These are phyloP conservation scores for Aspergillus bertholletiae DNA, from an alignment of 495 filamentous ascomycete species.

Conservation along the genomic window DNA sequence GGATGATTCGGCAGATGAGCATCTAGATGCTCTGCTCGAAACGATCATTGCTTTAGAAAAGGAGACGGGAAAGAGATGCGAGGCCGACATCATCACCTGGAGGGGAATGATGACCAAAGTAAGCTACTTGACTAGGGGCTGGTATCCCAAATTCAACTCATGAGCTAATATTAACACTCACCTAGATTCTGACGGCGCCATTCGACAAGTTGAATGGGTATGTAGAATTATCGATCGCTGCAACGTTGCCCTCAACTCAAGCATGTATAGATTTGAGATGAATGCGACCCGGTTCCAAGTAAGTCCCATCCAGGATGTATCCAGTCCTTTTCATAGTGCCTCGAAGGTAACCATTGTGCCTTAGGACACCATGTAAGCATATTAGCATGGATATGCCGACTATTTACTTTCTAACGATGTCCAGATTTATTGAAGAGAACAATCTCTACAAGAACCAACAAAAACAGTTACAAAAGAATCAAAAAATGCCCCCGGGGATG, in stretches of 20 bases:
- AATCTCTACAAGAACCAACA: conserved; percentile 60
- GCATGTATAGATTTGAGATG: conserved; percentile 76
- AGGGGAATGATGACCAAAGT: conserved; percentile 99
- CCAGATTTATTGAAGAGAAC: conserved; percentile 92
- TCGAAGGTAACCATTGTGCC: conserved; percentile 11
- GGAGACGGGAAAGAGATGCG: conserved; percentile 58
- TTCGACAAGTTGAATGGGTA: conserved; percentile 81
- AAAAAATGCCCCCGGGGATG: conserved; percentile 51
- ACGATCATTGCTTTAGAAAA: conserved; percentile 72
- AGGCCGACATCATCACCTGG: conserved; percentile 87
- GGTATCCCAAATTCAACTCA: not conserved
- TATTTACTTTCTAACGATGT: conserved; percentile 6
- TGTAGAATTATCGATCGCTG: conserved; percentile 11
- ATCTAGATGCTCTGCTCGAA: conserved; percentile 78
- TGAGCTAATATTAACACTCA: not conserved
- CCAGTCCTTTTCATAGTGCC: not conserved
- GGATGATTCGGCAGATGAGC: conserved; percentile 78
- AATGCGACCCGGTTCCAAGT: conserved; percentile 90
- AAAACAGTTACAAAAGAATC: conserved; percentile 48
- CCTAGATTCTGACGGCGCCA: conserved; percentile 77
- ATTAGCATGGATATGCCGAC: not conserved
- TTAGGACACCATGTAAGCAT: conserved; percentile 75
- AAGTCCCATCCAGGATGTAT: conserved; percentile 24
- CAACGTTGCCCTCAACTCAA: conserved; percentile 7
- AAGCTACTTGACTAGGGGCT: conserved; percentile 4